phyloP scores from a whole-genome alignment of 352 stramenopile genomes.

The Phytopythium litorale region DNA sequence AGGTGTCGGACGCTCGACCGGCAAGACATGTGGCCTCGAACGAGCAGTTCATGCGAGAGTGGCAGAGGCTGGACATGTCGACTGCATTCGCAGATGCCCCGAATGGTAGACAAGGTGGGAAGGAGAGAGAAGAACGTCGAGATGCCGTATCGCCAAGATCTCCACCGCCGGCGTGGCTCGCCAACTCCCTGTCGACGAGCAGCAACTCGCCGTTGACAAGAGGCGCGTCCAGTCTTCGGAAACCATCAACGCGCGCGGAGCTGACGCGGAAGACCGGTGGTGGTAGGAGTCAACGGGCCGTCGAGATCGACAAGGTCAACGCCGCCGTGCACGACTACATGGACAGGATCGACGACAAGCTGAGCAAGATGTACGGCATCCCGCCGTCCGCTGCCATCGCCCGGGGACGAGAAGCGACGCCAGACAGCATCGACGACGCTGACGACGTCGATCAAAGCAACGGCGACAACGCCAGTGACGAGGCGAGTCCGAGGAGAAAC shows the following conservation, averaged over 20 bases:
- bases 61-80: slow-evolving; percentile 33
- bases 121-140: neutral
- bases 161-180: slow-evolving; percentile 6
- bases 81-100: slow-evolving; percentile 18
- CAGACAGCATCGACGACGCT: neutral
- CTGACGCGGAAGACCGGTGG: slow-evolving; percentile 3
- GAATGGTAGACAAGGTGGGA: neutral
- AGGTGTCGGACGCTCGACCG: neutral
- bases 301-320: slow-evolving; percentile 73
- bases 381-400: slow-evolving; percentile 34
- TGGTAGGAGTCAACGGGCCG: slow-evolving; percentile 19
- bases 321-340: slow-evolving; percentile 74
- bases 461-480: neutral
- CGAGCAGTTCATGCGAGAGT: slow-evolving; percentile 26
- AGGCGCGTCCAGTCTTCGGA: neutral
- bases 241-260: neutral
- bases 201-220: neutral
- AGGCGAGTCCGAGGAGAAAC: neutral
- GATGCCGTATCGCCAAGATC: neutral
- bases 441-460: neutral
- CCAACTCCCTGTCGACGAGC: neutral
- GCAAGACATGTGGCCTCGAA: neutral
- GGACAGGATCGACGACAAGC: slow-evolving; percentile 76
- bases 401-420: neutral
- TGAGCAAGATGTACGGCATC: slow-evolving; percentile 78